phyloP scores from a whole-genome alignment of 2,329 filamentous ascomycete species.

The Phoma herbarum region DNA sequence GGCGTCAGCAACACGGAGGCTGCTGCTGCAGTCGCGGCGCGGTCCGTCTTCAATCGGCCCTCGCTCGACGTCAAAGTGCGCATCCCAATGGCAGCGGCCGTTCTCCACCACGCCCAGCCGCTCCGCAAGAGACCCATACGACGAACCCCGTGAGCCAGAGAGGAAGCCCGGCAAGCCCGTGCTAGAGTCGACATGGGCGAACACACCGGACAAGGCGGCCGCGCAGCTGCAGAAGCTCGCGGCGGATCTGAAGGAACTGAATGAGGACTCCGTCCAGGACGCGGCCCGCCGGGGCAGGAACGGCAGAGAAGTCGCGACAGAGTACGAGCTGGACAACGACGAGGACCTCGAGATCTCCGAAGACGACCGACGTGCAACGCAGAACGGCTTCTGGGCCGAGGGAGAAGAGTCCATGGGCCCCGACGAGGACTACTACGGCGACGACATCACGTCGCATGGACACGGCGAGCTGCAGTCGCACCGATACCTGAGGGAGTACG shows the following conservation, averaged over 20 bases:
- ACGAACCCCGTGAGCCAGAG: constrained; percentile 19
- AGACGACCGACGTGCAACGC: constrained; percentile 25
- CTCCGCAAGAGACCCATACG: constrained; percentile 29
- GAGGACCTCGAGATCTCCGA: constrained; percentile 39
- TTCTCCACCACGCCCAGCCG: constrained; percentile 41
- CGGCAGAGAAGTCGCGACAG: constrained; percentile 28
- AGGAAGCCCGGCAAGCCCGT: constrained; percentile 15
- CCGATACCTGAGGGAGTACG: constrained; percentile 87
- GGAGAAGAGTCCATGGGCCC: constrained; percentile 62
- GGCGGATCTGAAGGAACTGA: constrained; percentile 35
- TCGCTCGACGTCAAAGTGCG: constrained; percentile 27
- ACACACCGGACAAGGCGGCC: constrained; percentile 24
- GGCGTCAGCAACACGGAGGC: constrained; percentile 47
- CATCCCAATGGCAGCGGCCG: constrained; percentile 45
- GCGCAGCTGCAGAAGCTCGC: constrained; percentile 36
- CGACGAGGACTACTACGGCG: constrained; percentile 73
- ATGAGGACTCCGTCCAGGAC: constrained; percentile 34
- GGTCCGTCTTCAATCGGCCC: constrained; percentile 37
- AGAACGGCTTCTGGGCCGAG: constrained; percentile 49
- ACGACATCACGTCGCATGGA: constrained; percentile 83
- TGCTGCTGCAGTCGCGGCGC: constrained; percentile 44
- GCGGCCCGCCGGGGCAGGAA: constrained; percentile 36
- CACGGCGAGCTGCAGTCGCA: constrained; percentile 90
- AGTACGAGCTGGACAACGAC: constrained; percentile 32
- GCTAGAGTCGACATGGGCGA: constrained; percentile 14